These are phyloP conservation scores for Metschnikowia cubensis DNA, from an alignment of 805 yeast species.

Conservation along the genomic window DNA sequence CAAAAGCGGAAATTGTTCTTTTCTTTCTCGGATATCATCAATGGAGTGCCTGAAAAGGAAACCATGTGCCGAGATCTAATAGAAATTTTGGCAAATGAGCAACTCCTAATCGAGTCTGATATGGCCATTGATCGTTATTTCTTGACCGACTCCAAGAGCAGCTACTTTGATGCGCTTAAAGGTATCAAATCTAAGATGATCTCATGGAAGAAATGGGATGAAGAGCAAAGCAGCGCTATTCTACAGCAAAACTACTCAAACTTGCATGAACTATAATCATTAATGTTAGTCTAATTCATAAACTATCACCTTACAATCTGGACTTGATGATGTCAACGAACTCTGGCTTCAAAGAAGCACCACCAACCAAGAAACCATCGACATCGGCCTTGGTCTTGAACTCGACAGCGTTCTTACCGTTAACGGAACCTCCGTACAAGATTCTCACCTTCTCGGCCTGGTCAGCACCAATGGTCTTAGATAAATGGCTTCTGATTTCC, in stretches of 20 bases:
- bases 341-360: constrained; percentile 98
- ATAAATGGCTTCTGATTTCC: constrained; percentile 79
- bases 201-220: background rate
- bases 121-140: constrained; percentile 26
- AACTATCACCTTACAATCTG: constrained; percentile 51
- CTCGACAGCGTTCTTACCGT: constrained; percentile 85
- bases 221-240: background rate
- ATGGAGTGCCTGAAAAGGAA: constrained; percentile 32
- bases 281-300: background rate
- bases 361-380: constrained; percentile 99
- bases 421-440: constrained; percentile 98
- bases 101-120: constrained; percentile 37
- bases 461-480: constrained; percentile 68
- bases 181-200: constrained; percentile 2
- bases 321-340: constrained; percentile 93
- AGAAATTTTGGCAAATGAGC: constrained; percentile 16
- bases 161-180: constrained; percentile 8
- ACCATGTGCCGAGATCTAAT: constrained; percentile 20
- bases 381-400: constrained; percentile 92
- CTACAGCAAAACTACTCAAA: background rate
- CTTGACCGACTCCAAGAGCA: constrained; percentile 2
- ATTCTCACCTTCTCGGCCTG: constrained; percentile 81
- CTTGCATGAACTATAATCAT: background rate
- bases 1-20: constrained; percentile 35
- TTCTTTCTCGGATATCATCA: constrained; percentile 52